Base-by-base conservation (phyloP, 352 stramenopile species). In the Elongisporangium anandrum region DNA sequence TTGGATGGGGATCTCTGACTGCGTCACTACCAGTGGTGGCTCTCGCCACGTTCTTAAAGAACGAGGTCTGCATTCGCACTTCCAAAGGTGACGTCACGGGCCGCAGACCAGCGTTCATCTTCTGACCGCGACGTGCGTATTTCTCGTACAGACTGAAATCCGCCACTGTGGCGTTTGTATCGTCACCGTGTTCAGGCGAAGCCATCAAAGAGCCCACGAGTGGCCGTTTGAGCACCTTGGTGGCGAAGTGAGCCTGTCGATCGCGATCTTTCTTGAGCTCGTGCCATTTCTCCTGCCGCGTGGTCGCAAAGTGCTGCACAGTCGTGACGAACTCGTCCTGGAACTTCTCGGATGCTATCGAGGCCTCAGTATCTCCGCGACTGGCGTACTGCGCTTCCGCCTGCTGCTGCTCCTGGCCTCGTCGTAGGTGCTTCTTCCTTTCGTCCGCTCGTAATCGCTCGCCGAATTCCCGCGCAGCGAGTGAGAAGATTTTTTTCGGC, bases 311-410 rank as follows among this genome's bases (percentile, higher is more conserved):
- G 24, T 64, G 66, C 8, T 78, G 76, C 56, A 91, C 59, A 0
- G 68, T 81, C 21, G 69, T 70, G 45, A 88, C 81, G 55, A 91
- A 91, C 16, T 81, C 77, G 23, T 87, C 63, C 54, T 91, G 77
- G 55, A 91, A 89, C 5, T 66, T 62, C 15, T 81, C 72, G 0
- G 73, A 45, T 12, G 34, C 34, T 45, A 45, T 17, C 34, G 13
- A 45, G 10, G 34, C 34, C 2, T 45, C 34, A 1, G 34, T 17
- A 12, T 45, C 34, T 1, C 34, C 34, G 4, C 34, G 9, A 12
- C 10, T 45, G 10, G 12, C 34, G 39, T 80, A 88, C 49, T 86
- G 78, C 49, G 85, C 82, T 57, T 86, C 73, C 0, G 74, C 60
- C 17, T 57, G 56, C 41, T 77, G 65, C 52, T 72, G 66, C 9